phyloP scores from a whole-genome alignment of 305 asterid species.

The Fraxinus dipetala region DNA sequence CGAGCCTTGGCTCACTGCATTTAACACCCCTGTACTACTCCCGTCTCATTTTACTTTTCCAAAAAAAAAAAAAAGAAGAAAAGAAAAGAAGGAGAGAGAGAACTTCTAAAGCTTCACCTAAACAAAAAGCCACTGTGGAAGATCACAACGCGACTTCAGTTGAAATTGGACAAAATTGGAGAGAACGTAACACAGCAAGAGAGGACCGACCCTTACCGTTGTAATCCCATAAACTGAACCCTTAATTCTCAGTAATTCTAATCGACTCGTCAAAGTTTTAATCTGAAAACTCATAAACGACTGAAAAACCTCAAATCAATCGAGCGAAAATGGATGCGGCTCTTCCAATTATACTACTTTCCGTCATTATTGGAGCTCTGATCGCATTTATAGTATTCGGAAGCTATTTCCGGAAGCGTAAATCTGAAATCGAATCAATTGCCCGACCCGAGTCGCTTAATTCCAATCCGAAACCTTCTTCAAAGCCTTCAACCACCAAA shows the following conservation, averaged over 20 bases:
- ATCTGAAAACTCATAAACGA: neutral
- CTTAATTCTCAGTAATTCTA: neutral
- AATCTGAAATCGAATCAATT: slow-evolving; percentile 74
- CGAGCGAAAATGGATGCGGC: slow-evolving; percentile 54
- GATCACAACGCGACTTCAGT: neutral
- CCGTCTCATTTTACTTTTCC: neutral
- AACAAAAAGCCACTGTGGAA: neutral
- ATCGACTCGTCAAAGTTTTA: neutral
- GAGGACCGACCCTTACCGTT: neutral
- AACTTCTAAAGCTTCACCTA: too few species aligned
- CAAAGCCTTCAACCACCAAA: slow-evolving; percentile 44
- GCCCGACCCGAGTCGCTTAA: slow-evolving; percentile 46
- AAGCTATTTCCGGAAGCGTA: slow-evolving; percentile 61
- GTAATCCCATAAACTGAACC: neutral
- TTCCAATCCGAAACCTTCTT: slow-evolving; percentile 31
- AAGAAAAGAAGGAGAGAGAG: too few species aligned
- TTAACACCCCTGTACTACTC: neutral
- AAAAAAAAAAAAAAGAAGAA: too few species aligned
- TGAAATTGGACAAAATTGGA: neutral
- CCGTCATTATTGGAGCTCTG: slow-evolving; percentile 69
- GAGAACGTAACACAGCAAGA: neutral
- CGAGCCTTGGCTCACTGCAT: neutral
- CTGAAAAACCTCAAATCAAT: neutral
- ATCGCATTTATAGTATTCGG: slow-evolving; percentile 66
- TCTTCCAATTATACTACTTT: slow-evolving; percentile 49